Conservation (phyloP, 1,284 basidiomycete genomes). For the Ustilago shanxiensis region DNA sequence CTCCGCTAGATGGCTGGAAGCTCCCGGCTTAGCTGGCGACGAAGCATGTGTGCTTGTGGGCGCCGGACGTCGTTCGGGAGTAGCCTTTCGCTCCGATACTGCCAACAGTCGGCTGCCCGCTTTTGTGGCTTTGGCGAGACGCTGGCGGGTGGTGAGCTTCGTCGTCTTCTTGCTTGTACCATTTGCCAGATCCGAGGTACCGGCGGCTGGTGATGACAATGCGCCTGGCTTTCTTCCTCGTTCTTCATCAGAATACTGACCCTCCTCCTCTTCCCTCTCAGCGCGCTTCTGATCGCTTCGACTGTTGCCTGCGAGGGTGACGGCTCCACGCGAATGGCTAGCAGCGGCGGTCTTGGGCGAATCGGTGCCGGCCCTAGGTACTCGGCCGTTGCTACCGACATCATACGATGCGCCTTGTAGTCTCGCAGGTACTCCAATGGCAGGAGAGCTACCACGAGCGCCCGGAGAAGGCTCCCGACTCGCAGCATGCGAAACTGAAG, state of each 20-base stretch:
- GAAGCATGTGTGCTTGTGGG: conserved; percentile 2
- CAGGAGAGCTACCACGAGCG: not conserved
- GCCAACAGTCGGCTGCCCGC: conserved; percentile 38
- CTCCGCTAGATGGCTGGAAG: not conserved
- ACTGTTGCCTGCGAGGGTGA: not conserved
- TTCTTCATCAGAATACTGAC: conserved; percentile 6
- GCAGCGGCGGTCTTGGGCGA: conserved; percentile 16
- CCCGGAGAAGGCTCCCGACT: conserved; percentile 32
- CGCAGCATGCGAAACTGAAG: conserved; percentile 15
- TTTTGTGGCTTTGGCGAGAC: conserved; percentile 51
- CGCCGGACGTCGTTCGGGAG: conserved; percentile 19
- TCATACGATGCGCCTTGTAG: conserved; percentile 21
- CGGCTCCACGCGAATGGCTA: conserved; percentile 1
- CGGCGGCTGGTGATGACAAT: conserved; percentile 19
- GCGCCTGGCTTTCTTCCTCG: not conserved
- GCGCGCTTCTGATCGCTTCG: not conserved
- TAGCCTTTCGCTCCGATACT: conserved; percentile 26
- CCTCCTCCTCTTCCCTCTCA: conserved; percentile 5
- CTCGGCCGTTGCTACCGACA: not conserved
- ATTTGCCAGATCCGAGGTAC: conserved; percentile 13
- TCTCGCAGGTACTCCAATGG: not conserved
- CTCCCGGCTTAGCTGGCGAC: conserved; percentile 11
- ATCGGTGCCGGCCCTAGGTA: conserved; percentile 21
- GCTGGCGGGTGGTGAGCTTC: conserved; percentile 50
- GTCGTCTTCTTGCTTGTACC: conserved; percentile 21